A percentile compares a stretch with the other conserved stretches of the same genome.
phyloP scores from a whole-genome alignment of 768 basidiomycete species.

The Agaricus subrufescens region DNA sequence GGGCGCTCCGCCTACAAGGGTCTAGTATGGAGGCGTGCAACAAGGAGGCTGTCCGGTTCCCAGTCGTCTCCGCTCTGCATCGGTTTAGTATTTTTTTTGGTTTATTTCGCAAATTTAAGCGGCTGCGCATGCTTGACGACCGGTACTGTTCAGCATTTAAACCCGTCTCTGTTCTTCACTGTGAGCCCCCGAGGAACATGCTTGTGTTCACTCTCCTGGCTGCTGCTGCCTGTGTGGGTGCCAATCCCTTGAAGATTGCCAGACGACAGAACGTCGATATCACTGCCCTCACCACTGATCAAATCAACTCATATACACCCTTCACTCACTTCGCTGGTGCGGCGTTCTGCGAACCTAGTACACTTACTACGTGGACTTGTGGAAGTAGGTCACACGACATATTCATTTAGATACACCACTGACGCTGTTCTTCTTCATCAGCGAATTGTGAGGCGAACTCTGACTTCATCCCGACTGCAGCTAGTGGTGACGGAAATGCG shows the following conservation, averaged over 20 bases:
- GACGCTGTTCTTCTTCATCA: not conserved
- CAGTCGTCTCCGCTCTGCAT: too few relatives aligned
- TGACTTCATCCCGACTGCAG: constrained; percentile 41
- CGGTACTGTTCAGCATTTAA: too few relatives aligned
- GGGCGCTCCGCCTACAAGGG: too few relatives aligned
- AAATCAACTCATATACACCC: constrained; percentile 37
- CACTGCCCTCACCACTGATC: constrained; percentile 28
- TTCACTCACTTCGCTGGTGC: constrained; percentile 46
- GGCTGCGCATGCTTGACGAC: too few relatives aligned
- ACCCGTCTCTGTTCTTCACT: too few relatives aligned
- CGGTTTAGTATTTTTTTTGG: too few relatives aligned
- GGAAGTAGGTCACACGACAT: constrained; percentile 34
- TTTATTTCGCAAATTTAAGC: too few relatives aligned
- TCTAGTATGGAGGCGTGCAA: too few relatives aligned
- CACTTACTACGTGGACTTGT: constrained; percentile 47
- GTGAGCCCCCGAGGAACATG: too few relatives aligned
- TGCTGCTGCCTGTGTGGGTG: not conserved
- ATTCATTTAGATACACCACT: not conserved
- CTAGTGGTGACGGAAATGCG: constrained; percentile 42
- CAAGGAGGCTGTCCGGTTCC: too few relatives aligned
- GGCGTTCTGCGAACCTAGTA: constrained; percentile 40
- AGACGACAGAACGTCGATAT: constrained; percentile 18
- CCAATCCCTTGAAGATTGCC: not conserved
- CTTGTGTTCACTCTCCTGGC: too few relatives aligned
- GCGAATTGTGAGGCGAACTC: constrained; percentile 11